Percentiles rank a stretch among this genome's conserved stretches.
Evolutionary conservation across 495 filamentous ascomycete genomes (phyloP).

Genomic region (Penicillium lividum): DNA sequence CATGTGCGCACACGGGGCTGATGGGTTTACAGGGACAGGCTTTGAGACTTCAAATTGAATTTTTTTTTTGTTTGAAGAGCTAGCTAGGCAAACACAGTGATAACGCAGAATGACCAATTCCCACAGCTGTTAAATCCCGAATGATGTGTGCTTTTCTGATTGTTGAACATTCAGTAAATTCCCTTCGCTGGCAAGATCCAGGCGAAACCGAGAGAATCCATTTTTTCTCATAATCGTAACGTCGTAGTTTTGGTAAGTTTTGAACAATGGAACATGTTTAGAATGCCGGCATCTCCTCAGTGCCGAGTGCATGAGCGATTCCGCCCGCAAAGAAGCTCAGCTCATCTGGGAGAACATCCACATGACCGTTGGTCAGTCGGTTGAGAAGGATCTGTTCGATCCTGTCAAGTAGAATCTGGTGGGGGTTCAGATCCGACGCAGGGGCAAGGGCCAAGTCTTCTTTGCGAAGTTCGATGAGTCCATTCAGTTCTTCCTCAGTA

Average conservation of each 20-base stretch:
- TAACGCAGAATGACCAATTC: conserved; percentile 1
- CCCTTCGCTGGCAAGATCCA: conserved; percentile 10
- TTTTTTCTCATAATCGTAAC: conserved; percentile 19
- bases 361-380: conserved; percentile 33
- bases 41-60: conserved; percentile 9
- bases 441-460: conserved; percentile 17
- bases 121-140: conserved; percentile 13
- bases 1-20: neutral
- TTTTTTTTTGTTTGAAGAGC: conserved; percentile 18
- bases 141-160: conserved; percentile 18
- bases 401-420: conserved; percentile 27
- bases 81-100: conserved; percentile 15
- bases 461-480: conserved; percentile 32
- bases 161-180: conserved; percentile 16
- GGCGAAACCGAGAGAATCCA: conserved; percentile 14
- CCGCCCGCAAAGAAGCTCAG: conserved; percentile 48
- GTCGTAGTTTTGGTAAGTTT: conserved; percentile 9
- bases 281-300: conserved; percentile 25
- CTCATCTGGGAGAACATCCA: conserved; percentile 41
- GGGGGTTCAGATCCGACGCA: neutral
- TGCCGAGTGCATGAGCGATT: conserved; percentile 40
- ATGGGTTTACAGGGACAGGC: neutral
- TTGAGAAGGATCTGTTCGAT: conserved; percentile 41
- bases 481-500: conserved; percentile 39
- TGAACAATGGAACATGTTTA: conserved; percentile 1